Percentiles rank a stretch among this genome's conserved stretches.
phyloP scores from a whole-genome alignment of 352 stramenopile genomes.

The Pythium pectinolyticum region DNA sequence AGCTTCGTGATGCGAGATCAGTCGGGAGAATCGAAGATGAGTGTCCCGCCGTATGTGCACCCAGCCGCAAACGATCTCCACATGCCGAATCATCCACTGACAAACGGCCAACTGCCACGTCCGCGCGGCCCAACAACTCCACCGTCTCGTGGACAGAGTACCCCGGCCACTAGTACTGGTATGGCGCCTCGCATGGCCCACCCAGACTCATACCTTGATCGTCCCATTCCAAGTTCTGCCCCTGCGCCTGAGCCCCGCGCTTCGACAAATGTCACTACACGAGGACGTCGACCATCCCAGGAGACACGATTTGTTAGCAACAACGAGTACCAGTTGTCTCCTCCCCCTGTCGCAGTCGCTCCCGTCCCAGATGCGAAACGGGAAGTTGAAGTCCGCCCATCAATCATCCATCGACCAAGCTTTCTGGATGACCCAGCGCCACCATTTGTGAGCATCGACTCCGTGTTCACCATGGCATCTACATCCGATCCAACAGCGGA shows the following conservation, averaged over 20 bases:
- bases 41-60: too few species aligned
- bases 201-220: conserved; percentile 42
- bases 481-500: not conserved
- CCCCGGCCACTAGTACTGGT: too few species aligned
- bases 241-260: conserved; percentile 27
- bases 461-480: conserved; percentile 8
- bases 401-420: not conserved
- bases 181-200: too few species aligned
- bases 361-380: conserved; percentile 3
- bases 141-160: too few species aligned
- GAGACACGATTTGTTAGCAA: too few species aligned
- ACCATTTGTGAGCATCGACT: conserved; percentile 12
- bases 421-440: conserved; percentile 1
- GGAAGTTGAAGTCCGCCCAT: not conserved
- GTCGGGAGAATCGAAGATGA: too few species aligned
- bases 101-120: too few species aligned
- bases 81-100: too few species aligned
- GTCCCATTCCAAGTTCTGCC: conserved; percentile 34
- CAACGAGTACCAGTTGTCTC: too few species aligned
- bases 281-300: conserved; percentile 20
- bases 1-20: not conserved
- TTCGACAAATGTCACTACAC: conserved; percentile 40
- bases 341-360: conserved; percentile 6
- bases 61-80: too few species aligned
- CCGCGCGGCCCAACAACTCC: not conserved